A percentile compares a stretch with the other conserved stretches of the same genome.
These are phyloP conservation scores for Hyphopichia wangnamkhiaoensis DNA, from an alignment of 1,139 yeast species.

Conservation along the genomic window DNA sequence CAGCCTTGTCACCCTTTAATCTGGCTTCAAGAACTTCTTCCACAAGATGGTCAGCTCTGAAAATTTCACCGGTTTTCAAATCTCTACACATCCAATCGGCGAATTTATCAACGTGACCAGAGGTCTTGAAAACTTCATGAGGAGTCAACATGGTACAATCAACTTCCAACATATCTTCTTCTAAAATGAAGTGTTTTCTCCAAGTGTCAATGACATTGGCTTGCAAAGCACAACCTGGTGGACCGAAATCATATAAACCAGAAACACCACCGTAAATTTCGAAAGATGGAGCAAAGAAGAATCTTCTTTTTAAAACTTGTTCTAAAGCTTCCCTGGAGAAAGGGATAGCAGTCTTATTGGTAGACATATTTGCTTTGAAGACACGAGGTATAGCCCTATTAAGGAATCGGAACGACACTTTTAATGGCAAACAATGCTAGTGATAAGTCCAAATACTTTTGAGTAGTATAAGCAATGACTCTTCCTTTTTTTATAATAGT, in stretches of 20 bases:
- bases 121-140: conserved; percentile 93
- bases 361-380: conserved; percentile 26
- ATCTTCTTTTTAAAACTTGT: conserved; percentile 89
- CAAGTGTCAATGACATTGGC: conserved; percentile 92
- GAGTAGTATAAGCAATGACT: background rate
- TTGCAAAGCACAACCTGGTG: conserved; percentile 98
- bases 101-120: conserved; percentile 98
- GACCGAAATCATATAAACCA: conserved; percentile 97
- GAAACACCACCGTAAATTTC: conserved; percentile 98
- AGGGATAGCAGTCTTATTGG: conserved; percentile 32
- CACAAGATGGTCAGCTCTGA: conserved; percentile 97
- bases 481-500: background rate
- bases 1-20: conserved; percentile 93
- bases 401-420: conserved; percentile 4
- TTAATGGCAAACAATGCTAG: background rate
- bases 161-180: conserved; percentile 98
- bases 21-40: conserved; percentile 97
- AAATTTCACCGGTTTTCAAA: conserved; percentile 92
- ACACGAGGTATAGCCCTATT: conserved; percentile 5
- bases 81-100: conserved; percentile 99
- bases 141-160: conserved; percentile 98
- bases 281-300: conserved; percentile 96
- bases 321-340: conserved; percentile 88
- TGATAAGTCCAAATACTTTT: too few relatives aligned
- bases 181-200: conserved; percentile 97